phyloP scores from a whole-genome alignment of 31 red algal genomes.

The Endocladia muricata region DNA sequence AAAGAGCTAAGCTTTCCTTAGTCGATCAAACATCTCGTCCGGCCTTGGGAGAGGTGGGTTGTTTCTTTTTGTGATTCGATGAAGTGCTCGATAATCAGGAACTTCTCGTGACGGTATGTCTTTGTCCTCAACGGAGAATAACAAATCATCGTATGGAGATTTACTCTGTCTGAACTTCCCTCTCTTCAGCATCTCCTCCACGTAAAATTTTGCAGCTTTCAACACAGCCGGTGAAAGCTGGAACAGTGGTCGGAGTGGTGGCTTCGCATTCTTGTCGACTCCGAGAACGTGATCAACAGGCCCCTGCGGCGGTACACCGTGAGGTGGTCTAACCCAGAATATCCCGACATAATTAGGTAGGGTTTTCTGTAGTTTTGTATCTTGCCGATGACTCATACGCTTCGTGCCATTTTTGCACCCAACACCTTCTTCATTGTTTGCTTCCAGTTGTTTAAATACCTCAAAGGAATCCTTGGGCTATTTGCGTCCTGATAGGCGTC shows the following conservation, averaged over 20 bases:
- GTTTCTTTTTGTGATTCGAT: conserved; percentile 6
- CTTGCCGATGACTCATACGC: not conserved
- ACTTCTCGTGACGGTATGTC: not conserved
- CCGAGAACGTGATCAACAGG: not conserved
- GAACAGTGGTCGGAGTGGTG: not conserved
- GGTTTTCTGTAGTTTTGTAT: not conserved
- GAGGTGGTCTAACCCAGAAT: not conserved
- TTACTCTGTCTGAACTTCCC: conserved; percentile 2
- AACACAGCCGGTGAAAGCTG: conserved; percentile 4
- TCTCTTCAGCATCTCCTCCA: conserved; percentile 7
- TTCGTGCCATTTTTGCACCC: not conserved
- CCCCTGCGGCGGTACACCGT: not conserved
- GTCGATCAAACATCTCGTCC: conserved; percentile 20
- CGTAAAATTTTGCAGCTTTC: not conserved
- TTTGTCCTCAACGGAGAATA: conserved; percentile 5
- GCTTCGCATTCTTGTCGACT: not conserved
- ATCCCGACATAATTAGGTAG: not conserved
- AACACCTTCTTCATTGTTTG: not conserved
- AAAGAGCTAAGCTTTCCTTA: not conserved
- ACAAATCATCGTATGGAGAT: not conserved
- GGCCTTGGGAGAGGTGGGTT: not conserved
- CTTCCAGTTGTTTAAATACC: not conserved
- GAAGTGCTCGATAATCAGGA: not conserved
- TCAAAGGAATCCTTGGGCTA: not conserved
- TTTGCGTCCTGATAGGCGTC: not conserved